A percentile compares a stretch with the other conserved stretches of the same genome.
Evolutionary conservation across 768 basidiomycete species (phyloP).

Genomic region (Leccinum incarnatum): DNA sequence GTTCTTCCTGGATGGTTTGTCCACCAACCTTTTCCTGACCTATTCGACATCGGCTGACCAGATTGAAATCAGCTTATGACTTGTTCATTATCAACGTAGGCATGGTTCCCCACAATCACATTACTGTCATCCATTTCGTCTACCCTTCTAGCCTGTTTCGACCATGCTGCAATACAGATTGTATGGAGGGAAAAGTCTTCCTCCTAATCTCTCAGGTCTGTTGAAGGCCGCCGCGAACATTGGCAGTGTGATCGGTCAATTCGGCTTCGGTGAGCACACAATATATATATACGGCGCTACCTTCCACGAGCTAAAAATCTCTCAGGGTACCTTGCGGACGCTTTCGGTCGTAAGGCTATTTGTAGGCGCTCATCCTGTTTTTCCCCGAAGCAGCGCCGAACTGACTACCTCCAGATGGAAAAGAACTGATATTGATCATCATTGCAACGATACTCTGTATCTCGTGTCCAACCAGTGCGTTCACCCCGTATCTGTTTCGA

Average conservation of each 20-base stretch:
- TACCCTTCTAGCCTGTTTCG: constrained; percentile 49
- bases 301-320: neutral
- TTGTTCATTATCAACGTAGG: constrained; percentile 68
- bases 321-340: constrained; percentile 61
- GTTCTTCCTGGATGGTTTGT: constrained; percentile 68
- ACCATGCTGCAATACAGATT: constrained; percentile 67
- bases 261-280: constrained; percentile 47
- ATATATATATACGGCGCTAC: neutral
- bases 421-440: constrained; percentile 80
- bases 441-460: constrained; percentile 70
- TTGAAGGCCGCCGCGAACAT: constrained; percentile 71
- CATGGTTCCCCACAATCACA: neutral
- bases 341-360: constrained; percentile 65
- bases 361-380: constrained; percentile 36
- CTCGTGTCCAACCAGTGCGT: constrained; percentile 57
- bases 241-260: constrained; percentile 69
- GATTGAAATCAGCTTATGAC: constrained; percentile 56
- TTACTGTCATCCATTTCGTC: neutral
- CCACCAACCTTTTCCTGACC: neutral
- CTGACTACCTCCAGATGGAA: constrained; percentile 49
- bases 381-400: neutral
- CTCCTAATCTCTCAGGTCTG: constrained; percentile 55
- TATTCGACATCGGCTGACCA: constrained; percentile 2
- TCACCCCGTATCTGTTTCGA: neutral
- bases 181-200: constrained; percentile 51